Evolutionary conservation across 352 stramenopile genomes (phyloP).

Genomic region (Phytophthora multivora): DNA sequence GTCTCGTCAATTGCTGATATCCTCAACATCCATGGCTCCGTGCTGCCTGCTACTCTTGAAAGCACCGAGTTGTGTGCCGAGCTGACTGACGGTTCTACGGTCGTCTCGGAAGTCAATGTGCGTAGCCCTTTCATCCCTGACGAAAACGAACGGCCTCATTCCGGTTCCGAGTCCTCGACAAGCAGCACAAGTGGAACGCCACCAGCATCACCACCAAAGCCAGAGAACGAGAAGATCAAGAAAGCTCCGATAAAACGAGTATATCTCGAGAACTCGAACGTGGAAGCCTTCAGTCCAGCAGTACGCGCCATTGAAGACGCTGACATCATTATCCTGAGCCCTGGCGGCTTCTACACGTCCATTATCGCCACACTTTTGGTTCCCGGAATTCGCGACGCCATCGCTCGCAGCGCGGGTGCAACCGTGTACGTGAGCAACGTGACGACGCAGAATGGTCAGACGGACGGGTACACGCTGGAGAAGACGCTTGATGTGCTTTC

Average conservation of each 20-base stretch:
- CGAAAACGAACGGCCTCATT: constrained; percentile 22
- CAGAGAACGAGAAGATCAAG: constrained; percentile 42
- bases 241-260: constrained; percentile 83
- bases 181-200: constrained; percentile 27
- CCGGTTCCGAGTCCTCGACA: constrained; percentile 22
- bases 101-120: constrained; percentile 86
- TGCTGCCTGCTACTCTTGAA: constrained; percentile 83
- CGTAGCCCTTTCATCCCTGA: constrained; percentile 62
- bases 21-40: constrained; percentile 82
- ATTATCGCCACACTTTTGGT: constrained; percentile 84
- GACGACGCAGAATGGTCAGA: constrained; percentile 82
- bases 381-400: constrained; percentile 82
- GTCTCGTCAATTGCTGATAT: constrained; percentile 85
- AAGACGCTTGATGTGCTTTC: constrained; percentile 72
- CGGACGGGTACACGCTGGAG: constrained; percentile 74
- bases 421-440: constrained; percentile 90
- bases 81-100: constrained; percentile 68
- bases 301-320: constrained; percentile 84
- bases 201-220: constrained; percentile 22
- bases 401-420: constrained; percentile 61
- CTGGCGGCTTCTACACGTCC: constrained; percentile 86
- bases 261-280: constrained; percentile 76
- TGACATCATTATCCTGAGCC: constrained; percentile 86
- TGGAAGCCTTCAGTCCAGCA: constrained; percentile 70
- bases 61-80: constrained; percentile 83